Percentiles rank a stretch among this genome's conserved stretches.
Conservation (phyloP, 495 filamentous ascomycete genomes). For the Xylaria flabelliformis region DNA sequence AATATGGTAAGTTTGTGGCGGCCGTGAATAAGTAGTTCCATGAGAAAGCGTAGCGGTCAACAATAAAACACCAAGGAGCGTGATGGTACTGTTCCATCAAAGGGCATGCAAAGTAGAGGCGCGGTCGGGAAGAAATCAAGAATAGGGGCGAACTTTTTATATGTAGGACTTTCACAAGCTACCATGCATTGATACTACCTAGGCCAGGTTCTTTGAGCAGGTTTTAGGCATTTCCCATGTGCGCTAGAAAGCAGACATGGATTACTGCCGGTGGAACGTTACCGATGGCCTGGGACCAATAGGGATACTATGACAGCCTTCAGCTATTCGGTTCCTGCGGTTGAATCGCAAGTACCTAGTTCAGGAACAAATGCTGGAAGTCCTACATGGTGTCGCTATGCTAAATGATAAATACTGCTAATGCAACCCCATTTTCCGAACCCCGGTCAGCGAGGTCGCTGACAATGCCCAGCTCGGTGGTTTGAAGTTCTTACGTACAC, state of each 20-base stretch:
- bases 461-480: not conserved
- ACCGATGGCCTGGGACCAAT: not conserved
- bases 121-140: not conserved
- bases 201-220: not conserved
- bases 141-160: not conserved
- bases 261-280: not conserved
- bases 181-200: not conserved
- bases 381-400: not conserved
- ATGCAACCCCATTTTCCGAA: not conserved
- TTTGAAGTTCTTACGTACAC: not conserved
- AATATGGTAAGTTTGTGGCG: not conserved
- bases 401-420: not conserved
- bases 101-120: not conserved
- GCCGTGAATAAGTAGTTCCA: not conserved
- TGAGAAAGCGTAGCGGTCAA: not conserved
- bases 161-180: not conserved
- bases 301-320: not conserved
- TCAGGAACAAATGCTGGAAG: not conserved
- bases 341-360: not conserved
- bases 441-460: not conserved
- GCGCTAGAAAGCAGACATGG: not conserved
- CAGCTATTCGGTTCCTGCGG: not conserved
- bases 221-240: not conserved
- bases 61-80: not conserved
- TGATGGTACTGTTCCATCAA: not conserved